Conservation (phyloP, 257 asterid species). For the Apocynum venetum region DNA sequence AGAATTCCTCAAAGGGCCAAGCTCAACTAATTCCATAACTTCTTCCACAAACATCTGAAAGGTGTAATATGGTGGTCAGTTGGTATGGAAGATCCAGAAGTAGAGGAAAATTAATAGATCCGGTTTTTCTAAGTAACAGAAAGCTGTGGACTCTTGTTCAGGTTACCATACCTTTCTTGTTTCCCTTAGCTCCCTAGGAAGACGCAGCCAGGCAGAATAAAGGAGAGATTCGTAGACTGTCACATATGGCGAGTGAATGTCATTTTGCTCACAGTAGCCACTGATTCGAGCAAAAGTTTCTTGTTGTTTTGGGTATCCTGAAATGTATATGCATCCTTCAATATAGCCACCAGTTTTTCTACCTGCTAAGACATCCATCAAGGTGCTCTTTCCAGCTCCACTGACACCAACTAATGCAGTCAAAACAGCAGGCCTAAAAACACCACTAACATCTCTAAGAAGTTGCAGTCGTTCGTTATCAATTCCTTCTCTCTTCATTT, state of each 20-base stretch:
- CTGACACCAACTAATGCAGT: conserved; percentile 87
- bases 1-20: conserved; percentile 57
- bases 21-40: conserved; percentile 82
- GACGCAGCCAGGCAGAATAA: conserved; percentile 92
- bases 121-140: no score
- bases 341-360: conserved; percentile 77
- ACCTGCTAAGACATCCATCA: conserved; percentile 91
- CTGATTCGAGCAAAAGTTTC: conserved; percentile 78
- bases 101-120: no score
- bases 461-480: conserved; percentile 58
- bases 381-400: conserved; percentile 93
- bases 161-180: conserved; percentile 55
- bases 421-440: conserved; percentile 70
- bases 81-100: no score
- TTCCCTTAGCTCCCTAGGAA: conserved; percentile 58
- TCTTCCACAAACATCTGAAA: conserved; percentile 85
- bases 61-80: neutral
- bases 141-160: neutral
- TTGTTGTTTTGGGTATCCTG: conserved; percentile 79
- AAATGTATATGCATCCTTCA: conserved; percentile 68
- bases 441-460: conserved; percentile 71
- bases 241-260: conserved; percentile 86
- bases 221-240: conserved; percentile 76
- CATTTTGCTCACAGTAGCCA: conserved; percentile 88
- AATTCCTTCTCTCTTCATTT: conserved; percentile 72